These are phyloP conservation scores for Penicillium lagena DNA, from an alignment of 495 filamentous ascomycete species.

Conservation along the genomic window DNA sequence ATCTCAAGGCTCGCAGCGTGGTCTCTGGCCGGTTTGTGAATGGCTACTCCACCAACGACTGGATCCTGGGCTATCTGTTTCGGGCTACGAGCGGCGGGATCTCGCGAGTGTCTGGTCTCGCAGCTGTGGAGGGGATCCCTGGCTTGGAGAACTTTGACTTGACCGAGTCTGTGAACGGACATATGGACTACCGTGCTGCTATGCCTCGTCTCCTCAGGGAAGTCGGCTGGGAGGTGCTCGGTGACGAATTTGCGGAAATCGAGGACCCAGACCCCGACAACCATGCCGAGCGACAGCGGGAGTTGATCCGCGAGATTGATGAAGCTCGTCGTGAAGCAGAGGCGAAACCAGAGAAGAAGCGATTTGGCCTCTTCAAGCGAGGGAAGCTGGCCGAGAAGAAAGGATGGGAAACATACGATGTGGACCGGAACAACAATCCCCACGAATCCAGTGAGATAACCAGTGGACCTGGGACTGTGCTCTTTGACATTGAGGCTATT, in stretches of 20 bases:
- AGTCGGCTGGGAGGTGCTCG: conserved; percentile 83
- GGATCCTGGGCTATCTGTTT: conserved; percentile 98
- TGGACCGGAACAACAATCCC: conserved; percentile 26
- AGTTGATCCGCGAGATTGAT: conserved; percentile 94
- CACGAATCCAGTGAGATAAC: conserved; percentile 18
- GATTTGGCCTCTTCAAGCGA: conserved; percentile 73
- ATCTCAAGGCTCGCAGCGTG: conserved; percentile 68
- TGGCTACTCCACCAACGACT: conserved; percentile 90
- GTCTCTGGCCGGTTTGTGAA: conserved; percentile 91
- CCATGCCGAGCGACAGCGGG: conserved; percentile 77
- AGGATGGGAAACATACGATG: conserved; percentile 92
- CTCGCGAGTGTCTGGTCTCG: conserved; percentile 84
- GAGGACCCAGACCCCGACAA: conserved; percentile 97
- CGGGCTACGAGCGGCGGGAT: conserved; percentile 91
- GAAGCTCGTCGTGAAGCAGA: conserved; percentile 85
- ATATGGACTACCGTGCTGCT: conserved; percentile 92
- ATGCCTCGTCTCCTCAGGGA: conserved; percentile 83
- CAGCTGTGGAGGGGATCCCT: conserved; percentile 65
- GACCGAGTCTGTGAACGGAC: conserved; percentile 78
- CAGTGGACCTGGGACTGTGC: conserved; percentile 43
- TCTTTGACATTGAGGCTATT: conserved; percentile 97
- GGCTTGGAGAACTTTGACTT: conserved; percentile 88
- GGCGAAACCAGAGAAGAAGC: conserved; percentile 60
- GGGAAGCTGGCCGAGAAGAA: conserved; percentile 74
- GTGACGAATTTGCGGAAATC: conserved; percentile 93